Evolutionary conservation across 2,329 filamentous ascomycete genomes (phyloP), one percentile per base, ranked within the genome.

Genomic region (Aspergillus neotritici): DNA sequence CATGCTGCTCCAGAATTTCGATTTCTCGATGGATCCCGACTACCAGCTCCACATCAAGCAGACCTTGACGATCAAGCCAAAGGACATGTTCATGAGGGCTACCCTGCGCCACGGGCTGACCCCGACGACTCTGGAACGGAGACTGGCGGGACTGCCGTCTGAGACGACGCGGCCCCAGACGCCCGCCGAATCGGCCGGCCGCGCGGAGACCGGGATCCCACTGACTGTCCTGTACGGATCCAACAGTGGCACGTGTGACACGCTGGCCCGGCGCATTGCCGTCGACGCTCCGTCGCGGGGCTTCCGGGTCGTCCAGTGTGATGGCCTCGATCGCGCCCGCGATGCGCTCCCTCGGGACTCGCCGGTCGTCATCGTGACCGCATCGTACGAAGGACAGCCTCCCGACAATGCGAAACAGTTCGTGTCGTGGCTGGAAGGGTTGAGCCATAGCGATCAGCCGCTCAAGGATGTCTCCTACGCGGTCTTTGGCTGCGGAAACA

Each of bases 181-280:
- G 31, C 34, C 31, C 4, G 33, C 43, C 5, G 40, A 47, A 8
- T 21, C 40, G 3, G 41, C 44, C 21, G 7, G 7, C 2, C 7
- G 7, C 7, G 21, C 21, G 21, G 7, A 25, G 21, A 25, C 21
- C 21, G 21, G 21, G 2, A 25, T 25, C 49, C 69, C 71, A 2
- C 67, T 89, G 49, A 76, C 76, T 12, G 75, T 90, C 14, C 75
- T 82, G 25, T 89, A 86, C 55, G 86, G 86, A 2, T 84, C 82
- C 11, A 87, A 87, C 57, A 81, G 79, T 2, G 85, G 85, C 0
- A 89, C 85, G 1, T 89, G 85, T 60, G 82, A 87, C 60, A 72
- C 80, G 1, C 72, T 88, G 32, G 81, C 85, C 0, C 76, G 83
- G 48, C 71, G 77, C 21, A 16, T 60, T 88, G 8, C 80, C 80